These are phyloP conservation scores for Xylariaceae sp. DNA, from an alignment of 2,329 filamentous ascomycete genomes.

Conservation along the genomic window DNA sequence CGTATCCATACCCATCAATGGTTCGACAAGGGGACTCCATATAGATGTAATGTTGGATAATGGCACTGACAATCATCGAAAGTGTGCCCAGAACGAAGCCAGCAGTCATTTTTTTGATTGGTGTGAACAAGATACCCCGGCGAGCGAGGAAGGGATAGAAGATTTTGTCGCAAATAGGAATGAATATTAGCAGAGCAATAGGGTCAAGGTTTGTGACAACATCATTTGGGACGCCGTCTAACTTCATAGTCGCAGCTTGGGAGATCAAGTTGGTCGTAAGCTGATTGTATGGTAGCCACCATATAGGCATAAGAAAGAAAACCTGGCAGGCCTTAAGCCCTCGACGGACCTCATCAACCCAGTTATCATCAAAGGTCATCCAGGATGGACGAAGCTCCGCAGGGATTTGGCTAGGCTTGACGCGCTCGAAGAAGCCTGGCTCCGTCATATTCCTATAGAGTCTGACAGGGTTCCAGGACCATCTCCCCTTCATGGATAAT, in stretches of 20 bases:
- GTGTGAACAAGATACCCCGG: slow-evolving; percentile 55
- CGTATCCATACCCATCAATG: slow-evolving; percentile 40
- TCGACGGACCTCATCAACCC: slow-evolving; percentile 69
- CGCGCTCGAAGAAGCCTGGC: slow-evolving; percentile 61
- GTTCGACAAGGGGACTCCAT: slow-evolving; percentile 28
- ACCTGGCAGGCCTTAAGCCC: slow-evolving; percentile 60
- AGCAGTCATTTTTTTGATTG: slow-evolving; percentile 61
- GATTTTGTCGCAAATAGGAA: slow-evolving; percentile 57
- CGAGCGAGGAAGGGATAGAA: slow-evolving; percentile 57
- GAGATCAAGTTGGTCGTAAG: slow-evolving; percentile 64
- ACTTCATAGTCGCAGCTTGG: slow-evolving; percentile 53
- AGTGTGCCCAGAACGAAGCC: slow-evolving; percentile 54
- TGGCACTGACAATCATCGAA: slow-evolving; percentile 55
- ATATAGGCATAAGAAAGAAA: slow-evolving; percentile 54
- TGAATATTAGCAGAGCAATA: slow-evolving; percentile 62
- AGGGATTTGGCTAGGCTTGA: slow-evolving; percentile 62
- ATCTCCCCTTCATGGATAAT: slow-evolving; percentile 59
- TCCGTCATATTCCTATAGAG: slow-evolving; percentile 28
- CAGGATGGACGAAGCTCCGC: slow-evolving; percentile 55
- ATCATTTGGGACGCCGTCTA: slow-evolving; percentile 66
- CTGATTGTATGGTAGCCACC: slow-evolving; percentile 61
- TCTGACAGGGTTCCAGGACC: slow-evolving; percentile 54
- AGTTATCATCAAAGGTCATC: slow-evolving; percentile 68
- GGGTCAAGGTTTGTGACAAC: slow-evolving; percentile 66
- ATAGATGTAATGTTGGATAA: slow-evolving; percentile 57